Conservation (phyloP, 495 filamentous ascomycete genomes). For the Hypomontagnella monticulosa region DNA sequence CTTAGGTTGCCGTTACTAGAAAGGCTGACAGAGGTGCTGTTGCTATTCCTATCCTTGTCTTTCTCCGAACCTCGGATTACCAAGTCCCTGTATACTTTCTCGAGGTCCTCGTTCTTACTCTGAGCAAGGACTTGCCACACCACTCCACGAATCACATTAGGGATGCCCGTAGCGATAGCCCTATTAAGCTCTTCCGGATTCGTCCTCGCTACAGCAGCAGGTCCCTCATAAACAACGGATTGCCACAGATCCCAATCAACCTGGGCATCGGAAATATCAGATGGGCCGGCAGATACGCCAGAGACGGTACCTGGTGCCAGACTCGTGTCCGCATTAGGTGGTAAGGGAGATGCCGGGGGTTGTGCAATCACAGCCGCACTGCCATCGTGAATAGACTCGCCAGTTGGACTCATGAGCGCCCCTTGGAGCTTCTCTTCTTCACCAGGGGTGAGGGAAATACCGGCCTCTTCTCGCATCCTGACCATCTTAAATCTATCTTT, state of each 20-base stretch:
- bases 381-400: slow-evolving; percentile 53
- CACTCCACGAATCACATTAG: slow-evolving; percentile 91
- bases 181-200: slow-evolving; percentile 87
- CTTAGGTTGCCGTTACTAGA: slow-evolving; percentile 51
- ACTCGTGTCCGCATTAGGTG: slow-evolving; percentile 60
- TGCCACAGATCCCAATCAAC: slow-evolving; percentile 99
- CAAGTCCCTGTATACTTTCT: slow-evolving; percentile 86
- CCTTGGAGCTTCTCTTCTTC: slow-evolving; percentile 60
- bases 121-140: slow-evolving; percentile 98
- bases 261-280: slow-evolving; percentile 68
- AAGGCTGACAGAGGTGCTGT: slow-evolving; percentile 54
- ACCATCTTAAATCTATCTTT: slow-evolving; percentile 88
- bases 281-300: slow-evolving; percentile 75
- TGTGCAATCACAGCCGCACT: slow-evolving; percentile 58
- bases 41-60: slow-evolving; percentile 69
- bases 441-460: slow-evolving; percentile 58
- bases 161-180: slow-evolving; percentile 93
- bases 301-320: slow-evolving; percentile 85
- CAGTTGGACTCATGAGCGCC: slow-evolving; percentile 61
- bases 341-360: slow-evolving; percentile 59
- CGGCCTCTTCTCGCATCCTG: slow-evolving; percentile 80
- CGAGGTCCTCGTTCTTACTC: slow-evolving; percentile 89
- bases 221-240: slow-evolving; percentile 90
- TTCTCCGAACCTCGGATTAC: slow-evolving; percentile 83
- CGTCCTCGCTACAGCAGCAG: slow-evolving; percentile 81